Base-by-base conservation (phyloP, 495 filamentous ascomycete species). In the Trichoderma orchidacearum region DNA sequence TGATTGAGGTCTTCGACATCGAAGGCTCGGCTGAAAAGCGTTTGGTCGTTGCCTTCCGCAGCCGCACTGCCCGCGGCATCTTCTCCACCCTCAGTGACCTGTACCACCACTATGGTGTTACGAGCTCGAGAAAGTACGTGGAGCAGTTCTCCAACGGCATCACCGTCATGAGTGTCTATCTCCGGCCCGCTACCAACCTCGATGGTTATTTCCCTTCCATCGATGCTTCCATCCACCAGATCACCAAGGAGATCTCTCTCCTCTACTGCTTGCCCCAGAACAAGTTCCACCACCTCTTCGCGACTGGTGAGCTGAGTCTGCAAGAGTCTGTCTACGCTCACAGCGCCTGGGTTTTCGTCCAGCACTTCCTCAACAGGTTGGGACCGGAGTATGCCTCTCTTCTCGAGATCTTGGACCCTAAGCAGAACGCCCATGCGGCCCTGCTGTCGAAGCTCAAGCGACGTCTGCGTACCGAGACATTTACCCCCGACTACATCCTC, bases 141-240 rank as follows among this genome's bases (percentile, higher is more conserved):
- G 91, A 98, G 72, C 92, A 97, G 70, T 98, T 98, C 75, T 95
- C 92, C 62, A 98, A 97, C 68, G 93, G 93, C 53, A 93, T 96
- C 67, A 93, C 88, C 13, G 87, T 96, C 61, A 92, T 97, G 75
- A 96, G 90, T 38, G 80, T 96, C 15, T 98, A 98, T 71, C 77
- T 98, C 45, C 80, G 83, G 51, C 93, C 90, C 30, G 75, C 79
- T 72, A 51, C 76, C 73, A 62, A 76, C 72, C 35, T 76, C 64
- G 64, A 75, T 70, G 32, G 70, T 68, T 55, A 73, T 67, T 65
- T 66, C 55, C 69, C 75, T 55, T 68, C 76, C 15, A 93, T 98
- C 57, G 89, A 96, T 66, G 84, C 90, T 41, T 91, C 91, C 8
- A 95, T 98, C 61, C 90, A 96, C 75, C 94, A 98, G 72, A 95